Percentiles rank a stretch among this genome's conserved stretches.
These are phyloP conservation scores for Lipomyces sp. DNA, from an alignment of 805 yeast genomes.

Conservation along the genomic window DNA sequence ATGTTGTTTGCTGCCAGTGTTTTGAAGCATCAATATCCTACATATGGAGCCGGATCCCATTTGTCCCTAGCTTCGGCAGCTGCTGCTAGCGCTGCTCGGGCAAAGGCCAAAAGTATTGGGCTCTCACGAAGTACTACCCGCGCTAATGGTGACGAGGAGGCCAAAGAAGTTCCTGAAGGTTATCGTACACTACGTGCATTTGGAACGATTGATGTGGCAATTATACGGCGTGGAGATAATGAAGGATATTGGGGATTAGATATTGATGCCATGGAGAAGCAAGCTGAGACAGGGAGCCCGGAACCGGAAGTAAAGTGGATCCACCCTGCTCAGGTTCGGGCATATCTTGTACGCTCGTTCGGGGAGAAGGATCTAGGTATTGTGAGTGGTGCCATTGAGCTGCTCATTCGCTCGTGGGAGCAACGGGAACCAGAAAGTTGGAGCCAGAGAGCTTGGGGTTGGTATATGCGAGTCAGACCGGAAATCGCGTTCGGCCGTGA, in stretches of 20 bases:
- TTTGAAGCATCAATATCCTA: slow-evolving; percentile 23
- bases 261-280: slow-evolving; percentile 24
- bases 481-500: slow-evolving; percentile 24
- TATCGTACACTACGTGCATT: slow-evolving; percentile 15
- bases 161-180: slow-evolving; percentile 19
- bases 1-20: slow-evolving; percentile 29
- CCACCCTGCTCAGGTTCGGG: slow-evolving; percentile 31
- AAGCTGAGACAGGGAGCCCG: slow-evolving; percentile 2
- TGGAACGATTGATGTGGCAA: slow-evolving; percentile 30
- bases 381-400: slow-evolving; percentile 30
- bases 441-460: slow-evolving; percentile 19
- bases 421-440: slow-evolving; percentile 10
- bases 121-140: not conserved
- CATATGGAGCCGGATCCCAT: slow-evolving; percentile 27
- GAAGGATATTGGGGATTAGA: slow-evolving; percentile 38
- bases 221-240: slow-evolving; percentile 29
- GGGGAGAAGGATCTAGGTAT: slow-evolving; percentile 25
- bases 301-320: slow-evolving; percentile 30
- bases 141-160: not conserved
- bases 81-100: slow-evolving; percentile 24
- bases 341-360: slow-evolving; percentile 28
- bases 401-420: slow-evolving; percentile 30
- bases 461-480: slow-evolving; percentile 31
- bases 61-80: slow-evolving; percentile 34
- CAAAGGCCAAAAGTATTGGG: slow-evolving; percentile 27